Base-by-base conservation (phyloP, 192 early-diverging fungal species). In the Entomortierella lignicola region DNA sequence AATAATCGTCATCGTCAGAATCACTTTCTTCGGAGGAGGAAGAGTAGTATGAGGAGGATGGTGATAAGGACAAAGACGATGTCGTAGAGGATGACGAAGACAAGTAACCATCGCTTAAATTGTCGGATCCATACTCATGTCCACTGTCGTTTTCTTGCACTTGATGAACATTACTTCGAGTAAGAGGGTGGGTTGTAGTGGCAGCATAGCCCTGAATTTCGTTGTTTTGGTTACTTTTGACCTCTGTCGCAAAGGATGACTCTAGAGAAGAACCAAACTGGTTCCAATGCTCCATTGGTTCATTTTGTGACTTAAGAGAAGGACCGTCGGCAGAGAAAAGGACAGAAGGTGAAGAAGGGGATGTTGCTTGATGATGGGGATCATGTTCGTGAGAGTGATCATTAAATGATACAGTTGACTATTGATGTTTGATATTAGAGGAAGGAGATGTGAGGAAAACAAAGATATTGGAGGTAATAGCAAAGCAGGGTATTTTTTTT, bases 271-370 rank as follows among this genome's bases (percentile, higher is more conserved):
- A 42, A 1, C 56, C 67, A 34, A 79, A 37, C 8, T 79, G 51
- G 51, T 55, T 70, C 75, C 75, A 79, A 27, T 79, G 75, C 29
- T 70, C 61, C 50, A 65, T 55, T 6, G 55, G 67, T 48, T 70
- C 75, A 34, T 58, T 57, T 1, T 17, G 59, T 2, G 48, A 11
- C 8, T 55, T 39, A 18, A 44, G 37, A 21, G 60, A 43, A 0
- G 55, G 8, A 18, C 20, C 15, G 27, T 17, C 42, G 4, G 62
- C 75, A 13, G 75, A 79, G 42, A 79, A 69, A 15, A 79, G 75
- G 11, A 62, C 67, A 0, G 75, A 79, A 15, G 75, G 67, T 0
- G 75, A 79, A 17, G 75, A 69, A 47, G 75, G 66, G 0, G 75
- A 79, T 27, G 62, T 44, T 5, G 75, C 75, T 25, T 70, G 67